Percentiles rank a stretch among this genome's conserved stretches.
phyloP scores from a whole-genome alignment of 148 eudicot species.

The Rhododendron molle region DNA sequence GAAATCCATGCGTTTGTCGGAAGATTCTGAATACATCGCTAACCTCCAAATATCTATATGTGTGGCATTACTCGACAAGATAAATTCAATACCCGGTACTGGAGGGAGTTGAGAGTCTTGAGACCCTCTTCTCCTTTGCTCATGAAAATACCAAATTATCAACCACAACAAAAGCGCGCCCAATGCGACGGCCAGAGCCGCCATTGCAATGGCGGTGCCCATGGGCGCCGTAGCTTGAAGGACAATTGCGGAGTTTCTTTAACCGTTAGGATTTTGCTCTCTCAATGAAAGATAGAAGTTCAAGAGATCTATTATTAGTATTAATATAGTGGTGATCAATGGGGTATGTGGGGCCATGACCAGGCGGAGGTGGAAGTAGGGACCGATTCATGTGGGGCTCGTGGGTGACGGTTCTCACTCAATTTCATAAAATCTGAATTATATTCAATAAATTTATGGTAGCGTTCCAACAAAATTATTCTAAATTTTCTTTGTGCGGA shows the following conservation, averaged over 20 bases:
- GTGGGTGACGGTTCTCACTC: too few species aligned
- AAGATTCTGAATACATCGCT: too few species aligned
- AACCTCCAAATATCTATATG: too few species aligned
- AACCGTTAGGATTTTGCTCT: neutral
- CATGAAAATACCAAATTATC: constrained; percentile 19
- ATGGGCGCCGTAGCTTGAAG: constrained; percentile 14
- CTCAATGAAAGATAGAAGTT: neutral
- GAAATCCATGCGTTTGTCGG: too few species aligned
- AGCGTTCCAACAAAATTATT: too few species aligned
- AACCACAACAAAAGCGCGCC: constrained; percentile 43
- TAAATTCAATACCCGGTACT: constrained; percentile 42
- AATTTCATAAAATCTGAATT: too few species aligned
- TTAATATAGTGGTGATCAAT: neutral
- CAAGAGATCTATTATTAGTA: neutral
- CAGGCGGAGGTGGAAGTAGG: neutral
- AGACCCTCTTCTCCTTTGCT: constrained; percentile 1
- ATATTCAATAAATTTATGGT: too few species aligned
- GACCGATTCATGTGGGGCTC: neutral
- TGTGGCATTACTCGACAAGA: neutral
- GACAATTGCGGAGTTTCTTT: neutral
- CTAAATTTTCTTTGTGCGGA: too few species aligned
- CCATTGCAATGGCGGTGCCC: constrained; percentile 21
- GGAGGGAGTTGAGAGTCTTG: constrained; percentile 22
- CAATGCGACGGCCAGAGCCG: too few species aligned
- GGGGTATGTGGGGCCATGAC: neutral